These are phyloP conservation scores for Lathyrus aphaca DNA, from an alignment of 306 rosid species.

Conservation along the genomic window DNA sequence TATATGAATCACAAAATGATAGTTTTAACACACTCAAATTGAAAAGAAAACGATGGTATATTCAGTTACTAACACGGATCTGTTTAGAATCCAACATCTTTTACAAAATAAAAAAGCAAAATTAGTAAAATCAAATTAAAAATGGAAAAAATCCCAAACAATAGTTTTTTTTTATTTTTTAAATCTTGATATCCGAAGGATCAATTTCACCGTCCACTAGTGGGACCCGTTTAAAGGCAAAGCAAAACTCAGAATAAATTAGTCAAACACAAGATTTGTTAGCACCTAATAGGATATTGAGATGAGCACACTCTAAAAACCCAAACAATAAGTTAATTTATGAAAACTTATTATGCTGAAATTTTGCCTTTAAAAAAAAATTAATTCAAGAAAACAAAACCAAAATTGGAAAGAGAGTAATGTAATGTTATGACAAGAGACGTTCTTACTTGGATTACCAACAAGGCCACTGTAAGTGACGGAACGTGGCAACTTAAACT, in stretches of 20 bases:
- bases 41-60: neutral
- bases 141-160: neutral
- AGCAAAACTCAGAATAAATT: no score
- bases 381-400: neutral
- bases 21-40: neutral
- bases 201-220: no score
- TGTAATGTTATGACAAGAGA: neutral
- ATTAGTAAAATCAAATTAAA: neutral
- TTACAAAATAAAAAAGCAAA: neutral
- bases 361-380: no score
- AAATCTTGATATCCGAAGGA: no score
- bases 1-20: neutral
- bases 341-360: no score
- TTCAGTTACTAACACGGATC: neutral
- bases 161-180: no score
- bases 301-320: no score
- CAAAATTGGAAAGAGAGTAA: neutral
- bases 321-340: neutral
- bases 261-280: no score
- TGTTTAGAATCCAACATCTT: neutral
- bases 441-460: conserved; percentile 26
- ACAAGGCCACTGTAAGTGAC: conserved; percentile 26
- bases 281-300: no score
- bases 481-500: conserved; percentile 25
- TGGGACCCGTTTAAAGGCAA: no score